These are phyloP conservation scores for Adansonia grandidieri DNA, from an alignment of 441 rosid species.

Conservation along the genomic window DNA sequence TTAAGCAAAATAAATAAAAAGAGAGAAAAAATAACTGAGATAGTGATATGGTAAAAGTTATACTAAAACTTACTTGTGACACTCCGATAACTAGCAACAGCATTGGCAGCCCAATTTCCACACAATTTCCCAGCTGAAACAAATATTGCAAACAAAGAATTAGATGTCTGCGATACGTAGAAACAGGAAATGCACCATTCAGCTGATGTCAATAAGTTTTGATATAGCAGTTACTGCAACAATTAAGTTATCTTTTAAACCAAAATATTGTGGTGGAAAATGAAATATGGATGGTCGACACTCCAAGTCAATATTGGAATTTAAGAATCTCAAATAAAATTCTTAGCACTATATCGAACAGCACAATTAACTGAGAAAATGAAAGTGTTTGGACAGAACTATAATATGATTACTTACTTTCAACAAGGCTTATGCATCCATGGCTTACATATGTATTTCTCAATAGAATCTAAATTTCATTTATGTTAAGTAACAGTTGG, in stretches of 20 bases:
- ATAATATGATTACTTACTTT: background rate
- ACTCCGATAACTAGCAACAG: slow-evolving; percentile 60
- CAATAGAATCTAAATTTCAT: background rate
- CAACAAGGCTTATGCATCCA: background rate
- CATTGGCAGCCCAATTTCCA: slow-evolving; percentile 78
- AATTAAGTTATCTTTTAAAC: background rate
- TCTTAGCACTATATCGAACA: background rate
- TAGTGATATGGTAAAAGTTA: background rate
- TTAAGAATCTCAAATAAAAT: background rate
- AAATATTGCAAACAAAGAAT: background rate
- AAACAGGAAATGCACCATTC: background rate
- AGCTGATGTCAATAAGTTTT: background rate
- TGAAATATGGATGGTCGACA: background rate
- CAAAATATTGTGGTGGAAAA: background rate
- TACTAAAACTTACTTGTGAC: slow-evolving; percentile 53
- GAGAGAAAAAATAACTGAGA: slow-evolving; percentile 19
- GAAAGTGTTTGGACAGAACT: background rate
- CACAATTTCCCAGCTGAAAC: slow-evolving; percentile 66
- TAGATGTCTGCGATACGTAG: background rate
- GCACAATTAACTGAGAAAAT: background rate
- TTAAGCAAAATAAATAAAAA: background rate
- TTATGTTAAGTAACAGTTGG: background rate
- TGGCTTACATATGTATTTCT: background rate
- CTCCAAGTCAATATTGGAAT: background rate
- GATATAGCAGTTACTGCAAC: background rate